phyloP scores from a whole-genome alignment of 2,329 filamentous ascomycete genomes.

The Arthrobotrys iridis region DNA sequence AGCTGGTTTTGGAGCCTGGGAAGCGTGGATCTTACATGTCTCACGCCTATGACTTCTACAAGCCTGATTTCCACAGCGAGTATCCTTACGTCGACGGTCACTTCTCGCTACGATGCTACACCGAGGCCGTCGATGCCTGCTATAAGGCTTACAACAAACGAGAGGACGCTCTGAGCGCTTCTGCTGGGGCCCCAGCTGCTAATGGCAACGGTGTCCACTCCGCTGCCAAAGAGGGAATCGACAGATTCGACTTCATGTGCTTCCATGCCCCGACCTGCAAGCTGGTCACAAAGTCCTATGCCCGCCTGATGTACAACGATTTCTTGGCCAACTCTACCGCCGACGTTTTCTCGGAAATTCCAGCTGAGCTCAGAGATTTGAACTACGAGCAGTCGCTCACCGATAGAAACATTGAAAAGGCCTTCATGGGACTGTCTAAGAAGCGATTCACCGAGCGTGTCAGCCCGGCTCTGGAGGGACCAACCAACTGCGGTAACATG shows the following conservation, averaged over 20 bases:
- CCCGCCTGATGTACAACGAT: slow-evolving; percentile 84
- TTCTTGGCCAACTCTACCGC: slow-evolving; percentile 76
- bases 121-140: slow-evolving; percentile 79
- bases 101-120: slow-evolving; percentile 84
- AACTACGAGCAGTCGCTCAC: slow-evolving; percentile 81
- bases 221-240: slow-evolving; percentile 71
- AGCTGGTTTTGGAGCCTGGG: slow-evolving; percentile 79
- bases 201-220: slow-evolving; percentile 60
- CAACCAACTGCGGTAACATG: slow-evolving; percentile 77
- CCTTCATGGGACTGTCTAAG: slow-evolving; percentile 84
- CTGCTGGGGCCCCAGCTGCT: slow-evolving; percentile 64
- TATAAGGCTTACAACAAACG: slow-evolving; percentile 83
- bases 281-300: slow-evolving; percentile 85
- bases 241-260: slow-evolving; percentile 83
- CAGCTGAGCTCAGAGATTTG: slow-evolving; percentile 78
- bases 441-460: slow-evolving; percentile 84
- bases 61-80: slow-evolving; percentile 86
- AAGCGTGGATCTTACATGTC: slow-evolving; percentile 82
- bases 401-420: slow-evolving; percentile 86
- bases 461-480: slow-evolving; percentile 76
- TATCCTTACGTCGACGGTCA: slow-evolving; percentile 87
- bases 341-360: slow-evolving; percentile 76
- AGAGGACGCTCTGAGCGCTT: slow-evolving; percentile 70
- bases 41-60: slow-evolving; percentile 90
- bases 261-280: slow-evolving; percentile 91